phyloP scores from a whole-genome alignment of 2,329 filamentous ascomycete species.

The Paraphaeosphaeria minitans region DNA sequence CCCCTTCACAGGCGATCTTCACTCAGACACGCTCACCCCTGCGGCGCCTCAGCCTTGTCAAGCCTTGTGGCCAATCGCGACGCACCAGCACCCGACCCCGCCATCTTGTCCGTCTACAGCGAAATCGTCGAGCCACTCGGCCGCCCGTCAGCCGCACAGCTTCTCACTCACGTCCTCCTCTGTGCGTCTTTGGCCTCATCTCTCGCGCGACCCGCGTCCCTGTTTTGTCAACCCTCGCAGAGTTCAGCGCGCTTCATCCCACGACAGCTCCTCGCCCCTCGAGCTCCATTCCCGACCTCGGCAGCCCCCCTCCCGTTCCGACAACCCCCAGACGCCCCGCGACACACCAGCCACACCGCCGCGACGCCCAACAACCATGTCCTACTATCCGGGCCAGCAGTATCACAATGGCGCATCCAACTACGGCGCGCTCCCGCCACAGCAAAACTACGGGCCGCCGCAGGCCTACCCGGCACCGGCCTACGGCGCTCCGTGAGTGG shows the following conservation, averaged over 20 bases:
- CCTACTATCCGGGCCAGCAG: slow-evolving; percentile 50
- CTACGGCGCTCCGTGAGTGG: slow-evolving; percentile 39
- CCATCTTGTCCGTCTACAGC: slow-evolving; percentile 13
- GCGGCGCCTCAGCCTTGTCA: slow-evolving; percentile 17
- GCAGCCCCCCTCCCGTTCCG: slow-evolving; percentile 13
- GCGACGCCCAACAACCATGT: slow-evolving; percentile 36
- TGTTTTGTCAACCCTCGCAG: not conserved
- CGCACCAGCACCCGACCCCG: slow-evolving; percentile 17
- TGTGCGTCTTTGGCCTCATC: not conserved
- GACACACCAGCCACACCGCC: slow-evolving; percentile 6
- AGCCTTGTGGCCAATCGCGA: slow-evolving; percentile 14
- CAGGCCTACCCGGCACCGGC: slow-evolving; percentile 34
- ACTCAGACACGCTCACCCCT: slow-evolving; percentile 11
- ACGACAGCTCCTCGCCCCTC: not conserved
- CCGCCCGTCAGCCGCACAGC: slow-evolving; percentile 29
- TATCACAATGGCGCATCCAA: slow-evolving; percentile 46
- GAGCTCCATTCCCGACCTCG: slow-evolving; percentile 9
- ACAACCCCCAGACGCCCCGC: not conserved
- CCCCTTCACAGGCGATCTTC: slow-evolving; percentile 15
- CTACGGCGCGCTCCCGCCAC: slow-evolving; percentile 49
- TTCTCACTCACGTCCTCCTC: slow-evolving; percentile 7
- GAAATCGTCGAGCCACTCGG: slow-evolving; percentile 14
- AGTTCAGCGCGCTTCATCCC: not conserved
- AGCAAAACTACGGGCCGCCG: slow-evolving; percentile 40
- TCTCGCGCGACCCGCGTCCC: not conserved